These are phyloP conservation scores for Pulveroboletus sp. DNA, from an alignment of 768 basidiomycete species.

Conservation along the genomic window DNA sequence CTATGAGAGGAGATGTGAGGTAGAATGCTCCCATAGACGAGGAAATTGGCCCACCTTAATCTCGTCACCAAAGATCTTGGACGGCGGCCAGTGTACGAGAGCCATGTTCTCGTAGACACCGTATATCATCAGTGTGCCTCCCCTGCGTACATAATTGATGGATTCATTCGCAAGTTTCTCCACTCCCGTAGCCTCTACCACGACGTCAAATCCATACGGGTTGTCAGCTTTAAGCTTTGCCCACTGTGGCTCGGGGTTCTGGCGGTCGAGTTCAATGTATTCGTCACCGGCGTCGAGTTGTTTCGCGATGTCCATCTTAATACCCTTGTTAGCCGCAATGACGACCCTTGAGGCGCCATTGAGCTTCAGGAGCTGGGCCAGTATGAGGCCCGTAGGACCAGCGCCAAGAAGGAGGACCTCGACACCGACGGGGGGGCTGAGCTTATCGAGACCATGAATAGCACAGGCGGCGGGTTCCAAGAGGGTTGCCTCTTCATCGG, in stretches of 20 bases:
- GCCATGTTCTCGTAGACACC: constrained; percentile 89
- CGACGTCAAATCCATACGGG: constrained; percentile 88
- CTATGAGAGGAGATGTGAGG: constrained; percentile 31
- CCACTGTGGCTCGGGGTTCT: constrained; percentile 76
- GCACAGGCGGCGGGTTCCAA: constrained; percentile 90
- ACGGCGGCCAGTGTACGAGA: constrained; percentile 79
- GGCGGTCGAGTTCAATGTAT: constrained; percentile 79
- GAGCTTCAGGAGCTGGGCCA: constrained; percentile 81
- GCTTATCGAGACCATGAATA: constrained; percentile 87
- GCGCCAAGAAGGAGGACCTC: constrained; percentile 85
- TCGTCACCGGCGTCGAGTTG: constrained; percentile 75
- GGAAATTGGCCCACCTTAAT: constrained; percentile 41
- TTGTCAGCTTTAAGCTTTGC: constrained; percentile 71
- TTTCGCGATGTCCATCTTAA: constrained; percentile 86
- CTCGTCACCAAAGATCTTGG: constrained; percentile 74
- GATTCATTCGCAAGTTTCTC: constrained; percentile 84
- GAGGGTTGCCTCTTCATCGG: constrained; percentile 82
- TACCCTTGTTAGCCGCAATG: constrained; percentile 84
- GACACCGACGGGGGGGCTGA: constrained; percentile 74
- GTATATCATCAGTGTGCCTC: constrained; percentile 83
- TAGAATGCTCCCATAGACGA: not conserved
- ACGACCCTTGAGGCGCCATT: constrained; percentile 80
- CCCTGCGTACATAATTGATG: constrained; percentile 84
- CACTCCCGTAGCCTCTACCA: constrained; percentile 75
- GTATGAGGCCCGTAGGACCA: constrained; percentile 89